phyloP scores from a whole-genome alignment of 768 basidiomycete species.

The Phylloporus arenicola region DNA sequence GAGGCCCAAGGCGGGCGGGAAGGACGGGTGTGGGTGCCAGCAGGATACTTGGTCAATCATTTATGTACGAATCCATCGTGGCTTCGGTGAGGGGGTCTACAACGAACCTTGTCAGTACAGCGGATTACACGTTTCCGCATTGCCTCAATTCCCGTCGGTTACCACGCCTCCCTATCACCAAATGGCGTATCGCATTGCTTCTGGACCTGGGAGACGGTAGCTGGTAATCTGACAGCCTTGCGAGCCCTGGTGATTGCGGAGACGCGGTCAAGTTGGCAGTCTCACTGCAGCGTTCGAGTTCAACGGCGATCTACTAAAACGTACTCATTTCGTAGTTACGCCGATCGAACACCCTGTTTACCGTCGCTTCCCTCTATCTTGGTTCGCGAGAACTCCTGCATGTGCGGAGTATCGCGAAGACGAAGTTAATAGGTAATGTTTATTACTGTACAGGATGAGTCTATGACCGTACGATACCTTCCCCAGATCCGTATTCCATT shows the following conservation, averaged over 20 bases:
- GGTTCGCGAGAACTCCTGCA: conserved; percentile 6
- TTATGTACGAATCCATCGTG: conserved; percentile 34
- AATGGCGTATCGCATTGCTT: conserved; percentile 13
- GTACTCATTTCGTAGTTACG: conserved; percentile 7
- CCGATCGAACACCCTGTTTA: conserved; percentile 7
- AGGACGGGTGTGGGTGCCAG: conserved; percentile 14
- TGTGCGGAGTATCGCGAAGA: conserved; percentile 14
- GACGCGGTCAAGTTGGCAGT: conserved; percentile 3
- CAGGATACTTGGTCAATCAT: conserved; percentile 9
- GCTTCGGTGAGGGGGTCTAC: conserved; percentile 29
- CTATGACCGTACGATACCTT: conserved; percentile 4
- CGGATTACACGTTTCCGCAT: conserved; percentile 25
- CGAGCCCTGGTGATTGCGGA: not conserved
- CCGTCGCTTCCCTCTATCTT: not conserved
- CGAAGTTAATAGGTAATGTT: not conserved
- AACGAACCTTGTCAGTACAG: conserved; percentile 5
- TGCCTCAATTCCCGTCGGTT: conserved; percentile 31
- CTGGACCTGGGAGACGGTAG: conserved; percentile 7
- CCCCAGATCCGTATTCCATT: not conserved
- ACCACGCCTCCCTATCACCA: conserved; percentile 25
- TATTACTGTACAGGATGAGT: conserved; percentile 7
- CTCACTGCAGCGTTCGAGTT: not conserved
- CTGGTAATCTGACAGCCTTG: not conserved
- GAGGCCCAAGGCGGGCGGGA: conserved; percentile 9
- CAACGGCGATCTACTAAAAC: conserved; percentile 17